These are phyloP conservation scores for Salix dunnii DNA, from an alignment of 345 rosid species.

Conservation along the genomic window DNA sequence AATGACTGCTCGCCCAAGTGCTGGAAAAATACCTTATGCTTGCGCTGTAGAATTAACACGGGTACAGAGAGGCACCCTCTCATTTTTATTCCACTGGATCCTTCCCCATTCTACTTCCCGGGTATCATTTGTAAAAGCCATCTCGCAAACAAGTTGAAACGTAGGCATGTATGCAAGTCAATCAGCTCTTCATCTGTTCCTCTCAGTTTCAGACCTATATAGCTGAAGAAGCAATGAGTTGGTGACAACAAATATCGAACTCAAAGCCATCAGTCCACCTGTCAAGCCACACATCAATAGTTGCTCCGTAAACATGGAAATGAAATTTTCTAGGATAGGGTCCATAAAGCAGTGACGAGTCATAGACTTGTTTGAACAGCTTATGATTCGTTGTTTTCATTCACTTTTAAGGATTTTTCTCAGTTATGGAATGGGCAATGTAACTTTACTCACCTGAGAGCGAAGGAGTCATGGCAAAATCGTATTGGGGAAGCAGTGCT, in stretches of 20 bases:
- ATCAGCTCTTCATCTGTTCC: slow-evolving; percentile 14
- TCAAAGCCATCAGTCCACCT: slow-evolving; percentile 94
- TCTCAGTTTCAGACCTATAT: slow-evolving; percentile 38
- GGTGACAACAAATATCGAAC: slow-evolving; percentile 83
- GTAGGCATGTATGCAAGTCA: not conserved
- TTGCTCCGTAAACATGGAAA: not conserved
- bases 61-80: not conserved
- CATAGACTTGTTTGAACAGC: not conserved
- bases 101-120: too few species aligned
- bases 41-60: not conserved
- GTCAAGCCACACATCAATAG: slow-evolving; percentile 10
- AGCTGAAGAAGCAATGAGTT: slow-evolving; percentile 79
- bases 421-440: not conserved
- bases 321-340: not conserved
- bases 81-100: not conserved
- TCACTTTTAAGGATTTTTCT: not conserved
- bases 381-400: not conserved
- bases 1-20: not conserved
- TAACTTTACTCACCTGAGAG: slow-evolving; percentile 54
- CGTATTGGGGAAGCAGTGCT: slow-evolving; percentile 69
- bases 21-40: not conserved
- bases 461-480: slow-evolving; percentile 90
- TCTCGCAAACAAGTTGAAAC: not conserved
- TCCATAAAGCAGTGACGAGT: not conserved
- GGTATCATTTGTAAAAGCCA: too few species aligned